A percentile compares a stretch with the other conserved stretches of the same genome.
These are phyloP conservation scores for Mycosphaerella sp. DNA, from an alignment of 2,329 filamentous ascomycete species.

Conservation along the genomic window DNA sequence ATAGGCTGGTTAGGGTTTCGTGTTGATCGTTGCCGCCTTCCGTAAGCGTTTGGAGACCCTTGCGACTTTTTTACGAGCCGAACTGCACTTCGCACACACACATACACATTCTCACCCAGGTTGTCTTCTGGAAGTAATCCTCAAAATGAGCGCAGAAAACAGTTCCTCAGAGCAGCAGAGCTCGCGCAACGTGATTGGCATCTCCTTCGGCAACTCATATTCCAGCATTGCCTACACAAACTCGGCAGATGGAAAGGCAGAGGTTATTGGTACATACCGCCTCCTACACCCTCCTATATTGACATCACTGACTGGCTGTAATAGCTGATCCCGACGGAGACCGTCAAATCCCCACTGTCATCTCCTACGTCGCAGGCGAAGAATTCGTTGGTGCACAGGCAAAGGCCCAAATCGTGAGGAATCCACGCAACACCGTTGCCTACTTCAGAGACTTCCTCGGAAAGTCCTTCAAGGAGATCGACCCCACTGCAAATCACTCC, in stretches of 20 bases:
- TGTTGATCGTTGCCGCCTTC: too few species aligned
- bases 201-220: constrained; percentile 97
- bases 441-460: constrained; percentile 96
- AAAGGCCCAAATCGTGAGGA: constrained; percentile 87
- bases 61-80: too few species aligned
- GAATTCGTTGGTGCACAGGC: constrained; percentile 96
- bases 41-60: too few species aligned
- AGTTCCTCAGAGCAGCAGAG: constrained; percentile 36
- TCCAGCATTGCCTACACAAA: constrained; percentile 86
- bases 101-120: background rate
- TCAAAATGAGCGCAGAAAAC: constrained; percentile 48
- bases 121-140: background rate
- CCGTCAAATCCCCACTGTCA: constrained; percentile 88
- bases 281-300: background rate
- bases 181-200: constrained; percentile 65
- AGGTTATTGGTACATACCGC: constrained; percentile 60
- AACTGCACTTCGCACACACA: background rate
- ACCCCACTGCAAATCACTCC: constrained; percentile 88
- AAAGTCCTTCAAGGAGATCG: constrained; percentile 91
- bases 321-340: constrained; percentile 94
- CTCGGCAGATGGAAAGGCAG: constrained; percentile 78
- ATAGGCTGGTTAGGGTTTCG: too few species aligned
- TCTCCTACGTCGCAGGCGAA: constrained; percentile 93
- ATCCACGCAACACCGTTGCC: constrained; percentile 85
- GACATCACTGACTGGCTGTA: background rate